phyloP scores from a whole-genome alignment of 257 asterid species.

The Solanum chmielewskii region DNA sequence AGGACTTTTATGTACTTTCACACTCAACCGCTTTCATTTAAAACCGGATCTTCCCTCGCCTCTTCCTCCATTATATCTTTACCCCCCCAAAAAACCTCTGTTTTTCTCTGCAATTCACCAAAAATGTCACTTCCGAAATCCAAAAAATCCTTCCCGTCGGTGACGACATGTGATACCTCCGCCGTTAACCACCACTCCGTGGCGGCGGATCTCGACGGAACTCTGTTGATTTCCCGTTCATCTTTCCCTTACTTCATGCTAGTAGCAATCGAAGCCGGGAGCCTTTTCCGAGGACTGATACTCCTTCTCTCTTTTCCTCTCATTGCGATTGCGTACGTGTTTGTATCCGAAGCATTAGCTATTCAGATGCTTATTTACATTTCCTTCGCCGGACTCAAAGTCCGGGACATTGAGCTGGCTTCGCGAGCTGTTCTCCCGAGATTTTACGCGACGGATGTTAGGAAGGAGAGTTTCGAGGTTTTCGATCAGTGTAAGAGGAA shows the following conservation, averaged over 20 bases:
- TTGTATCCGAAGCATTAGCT: constrained; percentile 73
- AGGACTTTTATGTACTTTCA: constrained; percentile 2
- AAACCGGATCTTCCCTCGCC: constrained; percentile 47
- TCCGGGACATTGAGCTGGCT: constrained; percentile 83
- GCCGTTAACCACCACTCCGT: constrained; percentile 29
- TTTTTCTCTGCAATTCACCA: not conserved
- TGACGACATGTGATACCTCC: constrained; percentile 60
- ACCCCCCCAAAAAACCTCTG: not conserved
- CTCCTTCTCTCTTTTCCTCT: constrained; percentile 79
- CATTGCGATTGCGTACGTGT: constrained; percentile 72
- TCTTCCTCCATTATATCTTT: not conserved
- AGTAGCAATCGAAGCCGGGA: constrained; percentile 90
- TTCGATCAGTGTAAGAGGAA: constrained; percentile 72
- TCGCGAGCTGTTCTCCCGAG: constrained; percentile 82
- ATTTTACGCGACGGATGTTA: constrained; percentile 75
- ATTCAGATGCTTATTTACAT: constrained; percentile 77
- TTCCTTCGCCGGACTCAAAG: constrained; percentile 64
- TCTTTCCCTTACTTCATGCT: constrained; percentile 99
- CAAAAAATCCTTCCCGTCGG: constrained; percentile 43
- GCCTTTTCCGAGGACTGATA: constrained; percentile 70
- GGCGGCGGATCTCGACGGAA: constrained; percentile 98
- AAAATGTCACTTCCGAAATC: not conserved
- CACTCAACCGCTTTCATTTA: constrained; percentile 20
- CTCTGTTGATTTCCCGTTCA: constrained; percentile 73
- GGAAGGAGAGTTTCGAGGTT: constrained; percentile 73